Percentiles rank a stretch among this genome's conserved stretches.
phyloP scores from a whole-genome alignment of 1,284 basidiomycete genomes.

The Heterobasidion parviporum region DNA sequence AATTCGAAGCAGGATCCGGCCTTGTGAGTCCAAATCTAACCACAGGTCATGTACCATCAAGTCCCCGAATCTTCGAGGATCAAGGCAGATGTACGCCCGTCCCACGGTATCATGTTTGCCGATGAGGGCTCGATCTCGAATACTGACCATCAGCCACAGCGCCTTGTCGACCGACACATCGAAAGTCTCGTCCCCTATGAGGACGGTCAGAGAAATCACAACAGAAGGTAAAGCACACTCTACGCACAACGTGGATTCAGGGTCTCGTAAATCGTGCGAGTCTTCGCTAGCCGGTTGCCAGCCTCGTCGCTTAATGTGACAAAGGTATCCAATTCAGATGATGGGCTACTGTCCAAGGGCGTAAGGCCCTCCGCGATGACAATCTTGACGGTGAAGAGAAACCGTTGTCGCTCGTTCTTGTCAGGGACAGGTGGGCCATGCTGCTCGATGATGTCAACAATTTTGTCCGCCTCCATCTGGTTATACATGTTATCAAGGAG shows the following conservation, averaged over 20 bases:
- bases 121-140: slow-evolving; percentile 83
- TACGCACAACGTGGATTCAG: slow-evolving; percentile 75
- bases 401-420: slow-evolving; percentile 56
- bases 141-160: slow-evolving; percentile 94
- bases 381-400: slow-evolving; percentile 92
- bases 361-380: slow-evolving; percentile 82
- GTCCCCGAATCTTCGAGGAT: slow-evolving; percentile 85
- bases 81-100: slow-evolving; percentile 86
- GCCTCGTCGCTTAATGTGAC: slow-evolving; percentile 91
- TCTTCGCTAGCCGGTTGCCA: slow-evolving; percentile 89
- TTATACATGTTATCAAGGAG: slow-evolving; percentile 92
- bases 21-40: slow-evolving; percentile 86
- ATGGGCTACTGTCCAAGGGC: slow-evolving; percentile 62
- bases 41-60: slow-evolving; percentile 88
- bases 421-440: slow-evolving; percentile 63
- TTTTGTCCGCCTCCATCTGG: slow-evolving; percentile 85
- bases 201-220: not conserved
- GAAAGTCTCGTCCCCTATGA: slow-evolving; percentile 89
- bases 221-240: slow-evolving; percentile 20
- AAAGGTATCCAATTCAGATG: slow-evolving; percentile 79
- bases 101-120: slow-evolving; percentile 91
- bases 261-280: slow-evolving; percentile 91
- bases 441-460: slow-evolving; percentile 58
- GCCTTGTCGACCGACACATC: slow-evolving; percentile 87
- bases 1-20: slow-evolving; percentile 80